Base-by-base conservation (phyloP, 2,329 filamentous ascomycete genomes). In the Aspergillus puulaauensis region DNA sequence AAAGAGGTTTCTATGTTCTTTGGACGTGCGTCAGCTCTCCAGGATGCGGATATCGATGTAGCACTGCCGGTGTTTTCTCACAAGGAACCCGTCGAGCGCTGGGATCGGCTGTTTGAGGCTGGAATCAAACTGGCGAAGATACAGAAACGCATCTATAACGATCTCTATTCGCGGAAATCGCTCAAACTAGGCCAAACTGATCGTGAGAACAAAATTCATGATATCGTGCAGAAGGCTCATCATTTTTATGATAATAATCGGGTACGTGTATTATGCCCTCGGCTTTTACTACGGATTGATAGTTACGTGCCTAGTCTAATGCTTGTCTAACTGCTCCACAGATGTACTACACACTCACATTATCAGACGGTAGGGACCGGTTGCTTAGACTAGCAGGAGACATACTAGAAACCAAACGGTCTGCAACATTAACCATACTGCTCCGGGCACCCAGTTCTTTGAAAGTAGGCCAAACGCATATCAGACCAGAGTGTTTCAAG, bases 31-130 rank as follows among this genome's bases (percentile, higher is more conserved):
- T 65, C 64, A 3, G 47, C 50, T 31, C 61, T 68, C 3, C 64
- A 62, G 33, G 60, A 64, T 45, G 58, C 59, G 37, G 66, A 66
- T 40, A 64, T 66, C n/a, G 66, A 68, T 54, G 54, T 23, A 17
- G 43, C 17, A 43, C 56, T n/a, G 56, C 62, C 15, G 37, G 11
- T 4, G 4, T 56, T 3, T 52, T 56, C 6, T 37, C 35, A 2
- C 12, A 52, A 41, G n/a, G 41, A 61, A 11, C 53, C 56, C 6
- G 31, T 58, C 17, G 50, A 53, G 5, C 52, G 57, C 4, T 62
- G 64, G 58, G 64, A 66, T 41, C 56, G 59, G 19, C 48, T 58
- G 11, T 59, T 63, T 24, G 37, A 59, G 3, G 53, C 48, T 31
- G 58, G 44, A 8, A 58, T 64, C 9, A 57, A 52, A 21, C 39